Conservation (phyloP, 179 eudicot species). For the Nepenthes alata region DNA sequence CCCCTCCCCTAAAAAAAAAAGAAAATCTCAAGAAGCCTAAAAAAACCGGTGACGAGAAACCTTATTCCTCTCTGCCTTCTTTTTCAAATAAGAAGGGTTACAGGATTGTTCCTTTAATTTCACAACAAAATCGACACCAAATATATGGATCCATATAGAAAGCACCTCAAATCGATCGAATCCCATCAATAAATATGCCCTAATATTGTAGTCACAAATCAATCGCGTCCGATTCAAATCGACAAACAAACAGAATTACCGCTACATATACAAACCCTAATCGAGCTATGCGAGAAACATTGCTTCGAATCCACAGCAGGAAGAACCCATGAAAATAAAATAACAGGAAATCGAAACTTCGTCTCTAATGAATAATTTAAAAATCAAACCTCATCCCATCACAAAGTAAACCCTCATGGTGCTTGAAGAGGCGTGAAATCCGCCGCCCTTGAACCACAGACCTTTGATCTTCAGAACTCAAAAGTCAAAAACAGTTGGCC, state of each 20-base stretch:
- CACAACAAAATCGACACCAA: constrained; percentile 8
- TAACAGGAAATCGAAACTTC: too few relatives aligned
- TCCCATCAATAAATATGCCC: constrained; percentile 21
- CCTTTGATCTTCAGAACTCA: not conserved
- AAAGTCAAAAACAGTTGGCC: not conserved
- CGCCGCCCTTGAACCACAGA: too few relatives aligned
- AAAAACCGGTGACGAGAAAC: not conserved
- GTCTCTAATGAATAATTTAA: too few relatives aligned
- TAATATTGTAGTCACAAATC: not conserved
- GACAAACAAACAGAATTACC: not conserved
- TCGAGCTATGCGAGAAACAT: not conserved
- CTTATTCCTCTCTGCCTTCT: constrained; percentile 6
- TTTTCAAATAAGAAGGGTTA: constrained; percentile 6
- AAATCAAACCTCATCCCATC: too few relatives aligned
- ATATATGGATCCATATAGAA: constrained; percentile 10
- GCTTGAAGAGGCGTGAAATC: too few relatives aligned
- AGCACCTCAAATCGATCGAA: constrained; percentile 3
- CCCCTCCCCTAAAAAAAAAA: not conserved
- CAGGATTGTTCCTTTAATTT: constrained; percentile 5
- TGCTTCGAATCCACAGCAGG: too few relatives aligned
- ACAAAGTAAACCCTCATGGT: too few relatives aligned
- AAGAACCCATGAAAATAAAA: too few relatives aligned
- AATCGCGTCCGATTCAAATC: constrained; percentile 6
- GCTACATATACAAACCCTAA: constrained; percentile 9
- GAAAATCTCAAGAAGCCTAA: not conserved